phyloP scores from a whole-genome alignment of 1,284 basidiomycete species.

The Malassezia nana region DNA sequence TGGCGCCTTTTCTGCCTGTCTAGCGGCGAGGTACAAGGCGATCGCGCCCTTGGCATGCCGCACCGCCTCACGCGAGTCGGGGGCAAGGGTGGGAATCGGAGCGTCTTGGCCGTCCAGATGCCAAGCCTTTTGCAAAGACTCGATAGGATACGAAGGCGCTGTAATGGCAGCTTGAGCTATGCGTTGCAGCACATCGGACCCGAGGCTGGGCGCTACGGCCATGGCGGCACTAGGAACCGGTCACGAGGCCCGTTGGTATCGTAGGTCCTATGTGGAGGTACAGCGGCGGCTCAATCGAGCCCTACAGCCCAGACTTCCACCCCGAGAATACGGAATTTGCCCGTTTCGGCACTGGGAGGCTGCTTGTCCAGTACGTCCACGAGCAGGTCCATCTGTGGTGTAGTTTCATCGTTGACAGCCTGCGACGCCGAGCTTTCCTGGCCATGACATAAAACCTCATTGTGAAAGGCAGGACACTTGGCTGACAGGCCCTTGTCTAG shows the following conservation, averaged over 20 bases:
- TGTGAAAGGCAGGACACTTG: constrained; percentile 74
- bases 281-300: constrained; percentile 48
- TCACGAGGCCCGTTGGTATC: background rate
- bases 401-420: constrained; percentile 6
- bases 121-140: background rate
- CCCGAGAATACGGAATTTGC: constrained; percentile 69
- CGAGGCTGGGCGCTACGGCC: background rate
- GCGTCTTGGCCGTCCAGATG: constrained; percentile 1
- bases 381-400: constrained; percentile 9
- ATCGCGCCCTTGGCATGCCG: constrained; percentile 1
- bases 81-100: constrained; percentile 1
- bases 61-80: background rate
- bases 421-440: constrained; percentile 5
- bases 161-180: background rate
- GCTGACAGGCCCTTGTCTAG: constrained; percentile 75
- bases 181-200: background rate
- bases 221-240: background rate
- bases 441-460: constrained; percentile 62
- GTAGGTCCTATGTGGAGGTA: background rate
- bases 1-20: background rate
- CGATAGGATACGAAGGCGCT: constrained; percentile 4
- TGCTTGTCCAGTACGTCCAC: background rate
- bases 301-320: constrained; percentile 69
- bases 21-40: background rate
- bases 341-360: constrained; percentile 53